Percentiles rank a stretch among this genome's conserved stretches.
Conservation (phyloP, 139 green algal species). For the Chlamydomonas schloesseri region DNA sequence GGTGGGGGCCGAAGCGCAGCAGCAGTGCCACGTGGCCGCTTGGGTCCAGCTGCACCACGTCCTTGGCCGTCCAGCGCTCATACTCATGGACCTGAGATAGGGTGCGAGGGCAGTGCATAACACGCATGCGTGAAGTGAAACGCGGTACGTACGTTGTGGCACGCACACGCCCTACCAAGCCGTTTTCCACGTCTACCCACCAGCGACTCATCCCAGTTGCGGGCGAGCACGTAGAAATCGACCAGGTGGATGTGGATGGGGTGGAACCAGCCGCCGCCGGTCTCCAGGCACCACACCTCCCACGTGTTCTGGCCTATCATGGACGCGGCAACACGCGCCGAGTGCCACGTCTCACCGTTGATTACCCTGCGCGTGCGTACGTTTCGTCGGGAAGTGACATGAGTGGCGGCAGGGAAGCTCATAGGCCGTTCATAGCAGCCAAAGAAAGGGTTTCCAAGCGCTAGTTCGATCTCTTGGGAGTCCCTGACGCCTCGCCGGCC, state of each 20-base stretch:
- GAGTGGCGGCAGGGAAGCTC: too few species aligned
- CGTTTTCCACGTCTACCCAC: too few species aligned
- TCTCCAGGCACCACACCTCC: constrained; percentile 21
- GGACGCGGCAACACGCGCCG: background rate
- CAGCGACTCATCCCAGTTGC: constrained; percentile 4
- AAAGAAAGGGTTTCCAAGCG: too few species aligned
- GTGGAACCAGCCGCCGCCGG: constrained; percentile 36
- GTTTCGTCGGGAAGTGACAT: too few species aligned
- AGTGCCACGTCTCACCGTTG: constrained; percentile 30
- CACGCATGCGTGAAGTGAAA: too few species aligned
- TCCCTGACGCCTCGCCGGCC: too few species aligned
- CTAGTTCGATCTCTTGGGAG: too few species aligned
- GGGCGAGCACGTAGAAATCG: background rate
- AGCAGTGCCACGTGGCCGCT: background rate
- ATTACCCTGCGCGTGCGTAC: constrained; percentile 8
- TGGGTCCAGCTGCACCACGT: background rate
- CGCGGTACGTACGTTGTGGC: too few species aligned
- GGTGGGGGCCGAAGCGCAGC: constrained; percentile 19
- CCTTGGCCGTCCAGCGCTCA: constrained; percentile 10
- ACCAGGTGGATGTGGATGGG: constrained; percentile 41
- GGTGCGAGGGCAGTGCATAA: too few species aligned
- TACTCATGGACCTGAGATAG: background rate
- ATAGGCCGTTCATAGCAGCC: background rate
- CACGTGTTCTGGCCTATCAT: constrained; percentile 25
- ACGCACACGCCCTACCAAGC: too few species aligned